phyloP scores from a whole-genome alignment of 495 filamentous ascomycete genomes.

The Extremus antarcticus region DNA sequence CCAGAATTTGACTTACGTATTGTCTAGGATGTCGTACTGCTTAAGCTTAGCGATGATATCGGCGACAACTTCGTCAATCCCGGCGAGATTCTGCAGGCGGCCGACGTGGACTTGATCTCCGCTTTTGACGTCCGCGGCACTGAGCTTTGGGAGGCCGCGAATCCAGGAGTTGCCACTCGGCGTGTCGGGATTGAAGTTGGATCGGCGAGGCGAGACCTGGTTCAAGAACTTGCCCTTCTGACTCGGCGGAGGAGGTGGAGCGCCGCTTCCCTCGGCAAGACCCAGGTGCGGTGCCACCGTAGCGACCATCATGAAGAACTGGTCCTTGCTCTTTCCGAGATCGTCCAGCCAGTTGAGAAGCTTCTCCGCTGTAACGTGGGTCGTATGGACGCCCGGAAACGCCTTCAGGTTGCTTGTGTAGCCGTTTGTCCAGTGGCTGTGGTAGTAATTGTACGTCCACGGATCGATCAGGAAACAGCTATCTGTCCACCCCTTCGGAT shows the following conservation, averaged over 20 bases:
- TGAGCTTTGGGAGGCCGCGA: slow-evolving; percentile 38
- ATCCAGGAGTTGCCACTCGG: slow-evolving; percentile 54
- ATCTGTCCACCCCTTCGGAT: neutral
- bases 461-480: slow-evolving; percentile 58
- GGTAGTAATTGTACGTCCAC: slow-evolving; percentile 58
- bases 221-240: slow-evolving; percentile 29
- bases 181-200: slow-evolving; percentile 33
- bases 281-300: slow-evolving; percentile 53
- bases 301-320: slow-evolving; percentile 57
- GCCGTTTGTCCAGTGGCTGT: slow-evolving; percentile 47
- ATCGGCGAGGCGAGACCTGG: slow-evolving; percentile 37
- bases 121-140: slow-evolving; percentile 43
- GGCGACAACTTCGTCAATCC: slow-evolving; percentile 59
- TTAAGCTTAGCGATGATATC: slow-evolving; percentile 39
- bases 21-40: neutral
- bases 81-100: slow-evolving; percentile 50
- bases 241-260: slow-evolving; percentile 31
- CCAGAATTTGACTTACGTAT: too few species aligned
- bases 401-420: slow-evolving; percentile 37
- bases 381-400: slow-evolving; percentile 36
- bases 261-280: slow-evolving; percentile 10
- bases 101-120: slow-evolving; percentile 57
- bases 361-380: slow-evolving; percentile 51
- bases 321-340: slow-evolving; percentile 36
- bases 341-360: slow-evolving; percentile 48